Base-by-base conservation (phyloP, 2,329 filamentous ascomycete species). In the Cercospora canescens region DNA sequence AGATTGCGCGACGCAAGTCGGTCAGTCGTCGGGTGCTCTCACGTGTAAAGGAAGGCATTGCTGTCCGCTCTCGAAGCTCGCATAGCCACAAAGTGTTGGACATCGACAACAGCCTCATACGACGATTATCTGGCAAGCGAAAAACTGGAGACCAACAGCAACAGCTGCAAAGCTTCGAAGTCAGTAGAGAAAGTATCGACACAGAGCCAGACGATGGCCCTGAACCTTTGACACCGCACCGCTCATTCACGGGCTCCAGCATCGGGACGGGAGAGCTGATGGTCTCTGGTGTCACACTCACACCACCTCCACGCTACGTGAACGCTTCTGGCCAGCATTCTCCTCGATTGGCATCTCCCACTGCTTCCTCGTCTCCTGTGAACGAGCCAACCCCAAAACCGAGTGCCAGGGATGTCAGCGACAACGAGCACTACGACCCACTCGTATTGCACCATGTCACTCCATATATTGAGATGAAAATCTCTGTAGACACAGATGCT, bases 1-100 rank as follows among this genome's bases (percentile, higher is more conserved):
- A 66, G 16, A 68, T 76, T 39, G 57, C 69, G 18, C 67, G 75
- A 35, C 74, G 75, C 39, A 73, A 73, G 24, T 78, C 77, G 1
- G 73, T 78, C 35, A 76, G 76, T 59, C 74, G 73, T 32, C 70
- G 76, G n/a, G 72, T 79, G 67, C 68, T 79, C 5, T 76, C 76
- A 6, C 75, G 69, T 45, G 75, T 79, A 57, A 77, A 73, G 62
- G 73, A 75, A 58, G 76, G 76, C 52, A 72, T 78, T 48, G 65
- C 69, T 21, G 67, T 66, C 26, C 70, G 74, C 11, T 74, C 74
- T 4, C 74, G 70, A 56, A 76, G 68, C 45, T 71, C 71, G 41
- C 69, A 70, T n/a, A 66, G 72, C 18, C 70, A 71, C 45, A 64
- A 69, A 34, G 63, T 63, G 50, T 66, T 67, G 50, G 73, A 75